A percentile compares a stretch with the other conserved stretches of the same genome.
phyloP scores from a whole-genome alignment of 1,284 basidiomycete genomes.

The Trichosporon coremiiforme region DNA sequence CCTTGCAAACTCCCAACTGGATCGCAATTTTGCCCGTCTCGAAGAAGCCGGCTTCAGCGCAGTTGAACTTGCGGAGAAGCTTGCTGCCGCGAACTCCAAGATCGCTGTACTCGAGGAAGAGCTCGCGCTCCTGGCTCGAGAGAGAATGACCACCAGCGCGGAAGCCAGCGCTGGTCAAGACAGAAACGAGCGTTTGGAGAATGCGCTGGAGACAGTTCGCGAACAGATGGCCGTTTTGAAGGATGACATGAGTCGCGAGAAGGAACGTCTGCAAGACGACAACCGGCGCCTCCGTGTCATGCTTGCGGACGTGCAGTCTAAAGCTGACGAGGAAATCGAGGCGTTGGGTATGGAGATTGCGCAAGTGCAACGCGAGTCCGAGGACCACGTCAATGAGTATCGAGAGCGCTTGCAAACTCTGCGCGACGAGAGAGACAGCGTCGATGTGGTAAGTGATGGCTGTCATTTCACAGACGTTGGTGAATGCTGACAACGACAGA shows the following conservation, averaged over 20 bases:
- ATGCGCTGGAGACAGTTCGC: slow-evolving; percentile 40
- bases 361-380: slow-evolving; percentile 8
- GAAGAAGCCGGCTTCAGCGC: slow-evolving; percentile 55
- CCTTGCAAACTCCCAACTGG: slow-evolving; percentile 56
- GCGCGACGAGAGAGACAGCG: slow-evolving; percentile 19
- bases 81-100: slow-evolving; percentile 51
- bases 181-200: slow-evolving; percentile 36
- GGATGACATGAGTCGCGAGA: slow-evolving; percentile 38
- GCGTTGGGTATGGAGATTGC: slow-evolving; percentile 23
- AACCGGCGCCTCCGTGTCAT: slow-evolving; percentile 39
- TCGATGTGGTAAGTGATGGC: slow-evolving; percentile 21
- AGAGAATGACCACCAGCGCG: slow-evolving; percentile 40
- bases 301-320: slow-evolving; percentile 31
- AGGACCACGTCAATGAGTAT: slow-evolving; percentile 13
- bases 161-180: background rate
- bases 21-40: slow-evolving; percentile 58
- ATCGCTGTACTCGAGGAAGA: slow-evolving; percentile 54
- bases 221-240: slow-evolving; percentile 42
- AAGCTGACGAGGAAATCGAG: slow-evolving; percentile 35
- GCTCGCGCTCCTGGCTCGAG: slow-evolving; percentile 36
- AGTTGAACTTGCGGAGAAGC: slow-evolving; percentile 54
- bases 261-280: slow-evolving; percentile 40
- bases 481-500: slow-evolving; percentile 1
- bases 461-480: background rate
- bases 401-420: slow-evolving; percentile 14